Conservation (phyloP, 495 filamentous ascomycete genomes). For the Xylaria nigripes region DNA sequence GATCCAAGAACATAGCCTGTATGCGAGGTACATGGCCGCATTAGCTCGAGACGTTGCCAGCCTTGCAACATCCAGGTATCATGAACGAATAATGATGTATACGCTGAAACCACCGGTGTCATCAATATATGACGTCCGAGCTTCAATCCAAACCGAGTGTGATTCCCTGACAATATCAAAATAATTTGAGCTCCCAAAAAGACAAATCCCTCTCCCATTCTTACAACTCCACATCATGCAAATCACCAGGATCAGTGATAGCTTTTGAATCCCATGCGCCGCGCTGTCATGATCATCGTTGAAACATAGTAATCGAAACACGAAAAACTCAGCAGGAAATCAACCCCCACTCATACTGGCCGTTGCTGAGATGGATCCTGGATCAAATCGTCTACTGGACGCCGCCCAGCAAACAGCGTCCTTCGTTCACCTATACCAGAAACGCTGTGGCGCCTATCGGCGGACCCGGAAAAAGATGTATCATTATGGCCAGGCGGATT, state of each 20-base stretch:
- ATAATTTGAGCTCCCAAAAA: background rate
- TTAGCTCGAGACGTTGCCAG: background rate
- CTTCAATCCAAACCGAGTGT: background rate
- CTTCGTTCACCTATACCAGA: slow-evolving; percentile 14
- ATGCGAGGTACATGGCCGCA: background rate
- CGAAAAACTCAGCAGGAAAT: background rate
- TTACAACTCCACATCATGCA: slow-evolving; percentile 21
- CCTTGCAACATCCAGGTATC: slow-evolving; percentile 1
- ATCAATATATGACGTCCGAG: background rate
- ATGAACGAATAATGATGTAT: background rate
- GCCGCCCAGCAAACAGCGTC: slow-evolving; percentile 12
- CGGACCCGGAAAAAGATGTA: slow-evolving; percentile 1
- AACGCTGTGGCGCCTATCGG: slow-evolving; percentile 7
- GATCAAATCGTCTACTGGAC: slow-evolving; percentile 20
- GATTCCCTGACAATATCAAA: background rate
- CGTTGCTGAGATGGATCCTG: slow-evolving; percentile 3
- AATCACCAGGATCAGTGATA: slow-evolving; percentile 4
- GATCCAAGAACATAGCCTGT: background rate
- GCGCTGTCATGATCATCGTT: slow-evolving; percentile 18
- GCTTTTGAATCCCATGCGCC: slow-evolving; percentile 21
- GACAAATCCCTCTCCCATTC: slow-evolving; percentile 9
- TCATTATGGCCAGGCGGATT: slow-evolving; percentile 13
- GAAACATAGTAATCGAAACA: slow-evolving; percentile 6
- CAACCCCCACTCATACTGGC: background rate
- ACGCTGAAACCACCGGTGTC: background rate